phyloP scores from a whole-genome alignment of 495 filamentous ascomycete genomes.

The Trichoderma orchidacearum region DNA sequence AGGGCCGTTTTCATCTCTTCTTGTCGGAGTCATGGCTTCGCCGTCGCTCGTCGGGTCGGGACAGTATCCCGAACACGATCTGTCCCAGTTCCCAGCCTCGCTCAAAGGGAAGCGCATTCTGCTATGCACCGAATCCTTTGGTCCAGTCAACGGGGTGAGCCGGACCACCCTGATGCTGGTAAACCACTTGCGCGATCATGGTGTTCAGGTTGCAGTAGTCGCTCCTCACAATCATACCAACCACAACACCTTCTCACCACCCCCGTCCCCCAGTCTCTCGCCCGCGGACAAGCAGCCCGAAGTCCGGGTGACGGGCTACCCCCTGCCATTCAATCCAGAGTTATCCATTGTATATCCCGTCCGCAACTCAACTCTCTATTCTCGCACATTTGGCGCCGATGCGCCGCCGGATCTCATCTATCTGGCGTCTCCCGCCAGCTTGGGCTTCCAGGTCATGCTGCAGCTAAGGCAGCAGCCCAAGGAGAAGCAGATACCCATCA shows the following conservation, averaged over 20 bases:
- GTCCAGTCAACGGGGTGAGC: constrained; percentile 52
- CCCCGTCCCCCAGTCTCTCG: constrained; percentile 1
- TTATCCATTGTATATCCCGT: constrained; percentile 50
- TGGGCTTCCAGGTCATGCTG: constrained; percentile 48
- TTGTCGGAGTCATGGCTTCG: background rate
- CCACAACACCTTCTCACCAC: constrained; percentile 19
- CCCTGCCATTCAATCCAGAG: constrained; percentile 51
- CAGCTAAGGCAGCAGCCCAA: constrained; percentile 41
- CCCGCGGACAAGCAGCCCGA: constrained; percentile 17
- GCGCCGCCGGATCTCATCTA: constrained; percentile 42
- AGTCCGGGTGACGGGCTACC: constrained; percentile 41
- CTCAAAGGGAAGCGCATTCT: constrained; percentile 41
- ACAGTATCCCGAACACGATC: constrained; percentile 8
- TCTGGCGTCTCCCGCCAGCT: constrained; percentile 46
- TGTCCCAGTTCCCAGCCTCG: constrained; percentile 24
- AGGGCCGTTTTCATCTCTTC: background rate
- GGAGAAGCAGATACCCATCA: constrained; percentile 31
- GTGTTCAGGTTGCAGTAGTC: constrained; percentile 41
- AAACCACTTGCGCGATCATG: constrained; percentile 42
- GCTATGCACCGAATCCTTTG: constrained; percentile 50
- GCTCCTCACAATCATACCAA: constrained; percentile 35
- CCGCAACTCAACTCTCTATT: constrained; percentile 38
- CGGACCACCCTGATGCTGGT: constrained; percentile 48
- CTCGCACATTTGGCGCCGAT: constrained; percentile 33
- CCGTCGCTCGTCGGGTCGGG: background rate